phyloP scores from a whole-genome alignment of 192 early-diverging fungal species.

The Coemansia sp. region DNA sequence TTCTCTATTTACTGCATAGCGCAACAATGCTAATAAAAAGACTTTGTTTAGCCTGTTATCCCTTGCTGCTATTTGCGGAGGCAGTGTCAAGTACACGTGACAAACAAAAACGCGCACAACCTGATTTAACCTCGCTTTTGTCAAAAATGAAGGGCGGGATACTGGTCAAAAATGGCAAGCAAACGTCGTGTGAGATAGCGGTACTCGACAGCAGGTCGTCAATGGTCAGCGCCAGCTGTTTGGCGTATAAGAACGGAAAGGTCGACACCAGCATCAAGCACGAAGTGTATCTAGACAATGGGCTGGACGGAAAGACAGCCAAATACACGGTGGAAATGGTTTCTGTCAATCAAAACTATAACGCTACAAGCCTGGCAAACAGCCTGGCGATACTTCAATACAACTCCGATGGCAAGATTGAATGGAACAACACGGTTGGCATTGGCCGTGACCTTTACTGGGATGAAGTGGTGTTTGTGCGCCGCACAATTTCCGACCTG shows the following conservation, averaged over 20 bases:
- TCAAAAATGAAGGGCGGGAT: conserved; percentile 9
- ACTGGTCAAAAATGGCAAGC: conserved; percentile 7
- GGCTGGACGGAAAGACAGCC: conserved; percentile 1
- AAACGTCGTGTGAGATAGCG: conserved; percentile 15
- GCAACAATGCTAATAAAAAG: too few species aligned
- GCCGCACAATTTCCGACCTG: background rate
- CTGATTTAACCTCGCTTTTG: background rate
- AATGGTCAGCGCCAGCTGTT: conserved; percentile 16
- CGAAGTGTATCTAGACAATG: conserved; percentile 9
- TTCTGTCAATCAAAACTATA: conserved; percentile 6
- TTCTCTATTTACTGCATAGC: too few species aligned
- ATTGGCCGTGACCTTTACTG: background rate
- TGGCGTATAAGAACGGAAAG: conserved; percentile 4
- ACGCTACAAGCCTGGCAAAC: conserved; percentile 2
- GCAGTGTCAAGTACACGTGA: too few species aligned
- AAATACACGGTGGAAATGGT: conserved; percentile 4
- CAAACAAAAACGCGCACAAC: background rate
- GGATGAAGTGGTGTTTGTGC: background rate
- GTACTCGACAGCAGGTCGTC: conserved; percentile 9
- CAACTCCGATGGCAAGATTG: conserved; percentile 3
- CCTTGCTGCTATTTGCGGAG: too few species aligned
- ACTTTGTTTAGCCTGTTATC: too few species aligned
- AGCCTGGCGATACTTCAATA: conserved; percentile 19
- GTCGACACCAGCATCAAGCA: conserved; percentile 10
- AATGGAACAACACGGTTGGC: background rate